phyloP scores from a whole-genome alignment of 768 basidiomycete genomes.

The Lanmaoa pseudosensibilis region DNA sequence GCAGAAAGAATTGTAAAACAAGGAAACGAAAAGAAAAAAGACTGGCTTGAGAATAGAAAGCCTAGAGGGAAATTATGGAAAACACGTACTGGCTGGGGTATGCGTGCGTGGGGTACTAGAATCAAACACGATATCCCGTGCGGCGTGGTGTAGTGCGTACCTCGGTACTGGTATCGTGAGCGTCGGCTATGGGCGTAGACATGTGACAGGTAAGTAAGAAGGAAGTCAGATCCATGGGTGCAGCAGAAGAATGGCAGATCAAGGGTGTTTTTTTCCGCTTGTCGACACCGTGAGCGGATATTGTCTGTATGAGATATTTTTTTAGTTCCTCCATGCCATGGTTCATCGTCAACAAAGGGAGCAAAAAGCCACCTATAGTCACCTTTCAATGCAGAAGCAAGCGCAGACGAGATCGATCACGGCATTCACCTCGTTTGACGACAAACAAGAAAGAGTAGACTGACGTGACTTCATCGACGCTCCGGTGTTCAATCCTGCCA shows the following conservation, averaged over 20 bases:
- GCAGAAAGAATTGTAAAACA: background rate
- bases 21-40: too few relatives aligned
- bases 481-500: constrained; percentile 13
- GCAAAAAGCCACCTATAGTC: background rate
- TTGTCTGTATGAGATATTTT: background rate
- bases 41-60: too few relatives aligned
- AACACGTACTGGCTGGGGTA: background rate
- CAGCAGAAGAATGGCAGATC: background rate
- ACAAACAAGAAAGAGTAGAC: background rate
- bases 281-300: background rate
- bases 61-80: background rate
- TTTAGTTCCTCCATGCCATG: background rate
- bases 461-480: background rate
- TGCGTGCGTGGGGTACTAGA: constrained; percentile 4
- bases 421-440: background rate
- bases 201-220: constrained; percentile 6
- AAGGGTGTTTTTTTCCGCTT: background rate
- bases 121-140: constrained; percentile 2
- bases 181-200: background rate
- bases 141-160: too few relatives aligned
- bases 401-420: background rate
- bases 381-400: background rate
- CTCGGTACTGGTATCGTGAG: background rate
- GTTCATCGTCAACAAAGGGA: background rate
- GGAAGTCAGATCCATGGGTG: background rate